Base-by-base conservation (phyloP, 2,329 filamentous ascomycete species). In the Fusarium beomiforme region DNA sequence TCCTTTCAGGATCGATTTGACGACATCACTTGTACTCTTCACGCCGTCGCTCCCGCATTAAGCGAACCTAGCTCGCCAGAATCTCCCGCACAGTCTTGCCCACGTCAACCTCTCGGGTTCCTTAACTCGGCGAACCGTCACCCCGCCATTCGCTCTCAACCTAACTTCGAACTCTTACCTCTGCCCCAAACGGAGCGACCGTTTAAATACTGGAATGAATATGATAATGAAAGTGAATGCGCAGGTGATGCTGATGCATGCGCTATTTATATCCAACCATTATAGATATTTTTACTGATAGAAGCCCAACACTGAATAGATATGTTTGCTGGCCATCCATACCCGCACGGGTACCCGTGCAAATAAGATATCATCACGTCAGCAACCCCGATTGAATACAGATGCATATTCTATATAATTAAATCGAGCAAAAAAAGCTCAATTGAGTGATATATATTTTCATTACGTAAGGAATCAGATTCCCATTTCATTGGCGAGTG, bases 131-230 rank as follows among this genome's bases (percentile, higher is more conserved):
- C 59, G 6, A 37, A 39, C 23, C 47, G 24, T 26, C 46, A 55
- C 34, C 11, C 81, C 5, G 78, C 78, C 34, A 46, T 61, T 49
- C 76, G 67, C 37, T 37, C 67, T 46, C 77, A 72, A 29, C 73
- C 75, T 55, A 68, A 67, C 33, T 81, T 81, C 59, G 76, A 79
- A 9, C 71, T 75, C 21, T 70, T 81, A 5, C 79, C 80, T 5
- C 76, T 78, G 13, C 72, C 79, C 8, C 63, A 73, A 16, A 67
- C 73, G 37, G 58, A 74, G 11, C 73, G 79, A 11, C 78, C 79
- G 53, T 75, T 81, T 19, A 83, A 84, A 47, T 96, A 95, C 78
- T 97, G 93, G 93, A 95, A 93, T 79, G 93, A 97, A 79, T 96
- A 95, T 79, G 93, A 97, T 72, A 83, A 95, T 77, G 92, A 92